These are phyloP conservation scores for Vicia faba DNA, from an alignment of 306 rosid genomes.

Conservation along the genomic window DNA sequence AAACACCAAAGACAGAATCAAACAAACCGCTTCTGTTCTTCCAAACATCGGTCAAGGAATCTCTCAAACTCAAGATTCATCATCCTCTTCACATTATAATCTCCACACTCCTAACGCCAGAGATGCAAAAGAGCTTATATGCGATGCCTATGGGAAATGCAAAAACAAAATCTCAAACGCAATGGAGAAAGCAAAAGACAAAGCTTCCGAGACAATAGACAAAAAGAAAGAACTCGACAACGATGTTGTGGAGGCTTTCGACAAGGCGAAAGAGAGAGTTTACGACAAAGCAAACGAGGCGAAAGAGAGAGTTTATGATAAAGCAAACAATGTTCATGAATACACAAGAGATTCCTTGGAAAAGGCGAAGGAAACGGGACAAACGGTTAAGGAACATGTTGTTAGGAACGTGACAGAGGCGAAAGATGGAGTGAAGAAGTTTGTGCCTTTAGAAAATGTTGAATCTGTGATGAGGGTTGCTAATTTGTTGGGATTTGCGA, in stretches of 20 bases:
- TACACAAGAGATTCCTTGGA: conserved; percentile 31
- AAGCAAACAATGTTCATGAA: conserved; percentile 37
- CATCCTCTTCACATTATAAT: background rate
- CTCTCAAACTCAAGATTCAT: conserved; percentile 20
- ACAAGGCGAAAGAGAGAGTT: conserved; percentile 22
- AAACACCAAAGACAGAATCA: conserved; percentile 37
- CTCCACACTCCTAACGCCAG: conserved; percentile 39
- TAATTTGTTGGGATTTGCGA: conserved; percentile 56
- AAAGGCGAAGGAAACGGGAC: conserved; percentile 40
- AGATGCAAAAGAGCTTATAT: conserved; percentile 61
- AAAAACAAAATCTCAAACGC: conserved; percentile 54
- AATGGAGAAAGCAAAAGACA: conserved; percentile 51
- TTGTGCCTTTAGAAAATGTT: background rate
- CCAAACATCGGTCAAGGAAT: conserved; percentile 47
- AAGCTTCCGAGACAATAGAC: conserved; percentile 24
- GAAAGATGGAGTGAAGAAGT: conserved; percentile 16
- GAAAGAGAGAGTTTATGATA: conserved; percentile 25
- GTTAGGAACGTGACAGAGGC: conserved; percentile 38
- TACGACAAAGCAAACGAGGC: conserved; percentile 9
- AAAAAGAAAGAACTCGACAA: conserved; percentile 18
- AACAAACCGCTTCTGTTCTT: conserved; percentile 47
- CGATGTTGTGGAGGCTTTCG: background rate
- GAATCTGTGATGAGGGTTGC: conserved; percentile 27
- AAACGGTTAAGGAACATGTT: conserved; percentile 29
- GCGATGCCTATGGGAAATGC: conserved; percentile 73